Evolutionary conservation across 805 yeast genomes (phyloP), one percentile per base, ranked within the genome.

Genomic region (Clavispora fructus): DNA sequence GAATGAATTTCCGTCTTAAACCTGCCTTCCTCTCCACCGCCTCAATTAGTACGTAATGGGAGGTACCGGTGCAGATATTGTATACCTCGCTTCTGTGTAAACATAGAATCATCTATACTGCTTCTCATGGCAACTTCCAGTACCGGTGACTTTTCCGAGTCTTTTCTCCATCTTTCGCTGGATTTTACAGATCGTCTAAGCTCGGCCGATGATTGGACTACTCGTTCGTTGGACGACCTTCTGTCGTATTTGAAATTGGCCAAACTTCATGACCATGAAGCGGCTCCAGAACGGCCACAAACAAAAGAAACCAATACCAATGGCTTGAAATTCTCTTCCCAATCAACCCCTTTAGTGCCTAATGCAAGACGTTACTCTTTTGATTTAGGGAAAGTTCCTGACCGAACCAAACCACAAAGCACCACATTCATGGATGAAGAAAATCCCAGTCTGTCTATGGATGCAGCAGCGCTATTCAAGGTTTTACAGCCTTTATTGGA

Each of bases 161-260:
- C 69, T 23, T 65, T 59, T 46, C 47, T 56, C 44, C 63, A 64
- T 47, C 53, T 63, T 16, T 56, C 67, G 13, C 59, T 55, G 45
- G 65, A 62, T 41, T 52, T 54, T 19, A 54, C 55, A 12, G 51
- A 48, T 31, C 52, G 44, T 7, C 25, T 55, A 6, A 50, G 51
- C 42, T 42, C 52, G 27, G 40, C 40, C 6, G 53, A 47, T 13
- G 51, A 46, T 27, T 12, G 40, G 25, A 31, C 43, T 14, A 26
- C 13, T 8, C 25, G 28, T 26, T 12, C 39, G 3, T 28, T 49
- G 9, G 39, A 31, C 33, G 54, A 51, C 11, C 40, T 25, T 33
- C 42, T 27, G 43, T 39, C 35, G 37, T 35, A 25, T 31, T 42
- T 58, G 33, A 45, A 56, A 42, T 35, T 49, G 32, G 53, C 59